These are phyloP conservation scores for Rhodamnia rubescens DNA, from an alignment of 345 rosid species.

Conservation along the genomic window DNA sequence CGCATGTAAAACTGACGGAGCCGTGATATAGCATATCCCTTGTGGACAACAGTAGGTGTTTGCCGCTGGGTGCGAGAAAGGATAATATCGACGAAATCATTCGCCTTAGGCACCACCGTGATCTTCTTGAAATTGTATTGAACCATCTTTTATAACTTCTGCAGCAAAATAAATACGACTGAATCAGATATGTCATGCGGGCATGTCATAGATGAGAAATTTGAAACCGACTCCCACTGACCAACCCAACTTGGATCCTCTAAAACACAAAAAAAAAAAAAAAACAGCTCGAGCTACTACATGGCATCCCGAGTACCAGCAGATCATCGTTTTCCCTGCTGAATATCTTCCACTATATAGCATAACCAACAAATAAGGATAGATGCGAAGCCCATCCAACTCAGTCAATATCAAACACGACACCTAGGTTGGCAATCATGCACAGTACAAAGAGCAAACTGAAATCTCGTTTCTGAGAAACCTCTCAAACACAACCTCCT, in stretches of 20 bases:
- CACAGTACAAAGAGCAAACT: background rate
- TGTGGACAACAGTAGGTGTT: constrained; percentile 68
- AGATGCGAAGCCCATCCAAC: background rate
- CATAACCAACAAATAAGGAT: background rate
- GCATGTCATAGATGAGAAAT: background rate
- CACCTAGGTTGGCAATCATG: background rate
- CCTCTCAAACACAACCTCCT: background rate
- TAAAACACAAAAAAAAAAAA: background rate
- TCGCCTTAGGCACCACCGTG: constrained; percentile 66
- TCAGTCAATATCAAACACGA: background rate
- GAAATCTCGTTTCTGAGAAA: background rate
- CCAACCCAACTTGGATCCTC: background rate
- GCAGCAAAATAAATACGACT: background rate
- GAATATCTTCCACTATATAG: background rate
- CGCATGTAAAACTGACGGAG: constrained; percentile 57
- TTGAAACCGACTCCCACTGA: background rate
- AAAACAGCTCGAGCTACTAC: background rate
- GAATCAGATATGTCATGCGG: background rate
- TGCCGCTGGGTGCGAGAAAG: constrained; percentile 83
- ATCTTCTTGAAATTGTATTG: constrained; percentile 67
- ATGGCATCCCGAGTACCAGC: background rate
- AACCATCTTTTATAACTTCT: constrained; percentile 29
- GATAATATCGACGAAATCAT: constrained; percentile 51
- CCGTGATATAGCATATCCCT: constrained; percentile 34
- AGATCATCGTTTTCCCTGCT: background rate